phyloP scores from a whole-genome alignment of 1,284 basidiomycete species.

The Trametes hirsuta region DNA sequence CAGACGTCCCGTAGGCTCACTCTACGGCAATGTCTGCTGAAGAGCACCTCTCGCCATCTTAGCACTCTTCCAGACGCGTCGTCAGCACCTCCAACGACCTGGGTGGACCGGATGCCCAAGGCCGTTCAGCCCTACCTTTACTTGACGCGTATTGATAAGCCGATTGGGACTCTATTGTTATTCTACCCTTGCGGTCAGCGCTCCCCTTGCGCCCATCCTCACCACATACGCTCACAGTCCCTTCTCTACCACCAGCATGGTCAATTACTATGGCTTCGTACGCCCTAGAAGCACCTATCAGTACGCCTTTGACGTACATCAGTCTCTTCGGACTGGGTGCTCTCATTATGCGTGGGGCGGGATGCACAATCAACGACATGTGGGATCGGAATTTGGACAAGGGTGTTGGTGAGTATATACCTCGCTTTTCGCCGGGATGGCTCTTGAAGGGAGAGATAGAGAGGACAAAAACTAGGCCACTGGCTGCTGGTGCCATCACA shows the following conservation, averaged over 20 bases:
- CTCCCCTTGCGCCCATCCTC: background rate
- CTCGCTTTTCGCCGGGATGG: background rate
- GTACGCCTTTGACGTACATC: conserved; percentile 75
- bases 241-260: conserved; percentile 67
- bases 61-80: conserved; percentile 19
- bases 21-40: conserved; percentile 2
- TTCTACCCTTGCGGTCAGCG: conserved; percentile 91
- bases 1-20: background rate
- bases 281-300: conserved; percentile 65
- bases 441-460: conserved; percentile 49
- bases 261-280: conserved; percentile 95
- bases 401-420: conserved; percentile 76
- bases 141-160: conserved; percentile 91
- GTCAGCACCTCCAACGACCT: conserved; percentile 43
- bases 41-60: conserved; percentile 5
- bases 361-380: conserved; percentile 99
- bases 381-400: conserved; percentile 95
- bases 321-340: conserved; percentile 90
- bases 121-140: conserved; percentile 79
- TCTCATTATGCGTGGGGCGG: conserved; percentile 95
- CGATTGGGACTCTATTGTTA: conserved; percentile 90
- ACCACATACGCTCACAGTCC: background rate
- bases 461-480: conserved; percentile 65
- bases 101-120: conserved; percentile 69
- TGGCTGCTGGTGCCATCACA: conserved; percentile 86